Evolutionary conservation across 1,284 basidiomycete species (phyloP).

Genomic region (Xanthoconium separans): DNA sequence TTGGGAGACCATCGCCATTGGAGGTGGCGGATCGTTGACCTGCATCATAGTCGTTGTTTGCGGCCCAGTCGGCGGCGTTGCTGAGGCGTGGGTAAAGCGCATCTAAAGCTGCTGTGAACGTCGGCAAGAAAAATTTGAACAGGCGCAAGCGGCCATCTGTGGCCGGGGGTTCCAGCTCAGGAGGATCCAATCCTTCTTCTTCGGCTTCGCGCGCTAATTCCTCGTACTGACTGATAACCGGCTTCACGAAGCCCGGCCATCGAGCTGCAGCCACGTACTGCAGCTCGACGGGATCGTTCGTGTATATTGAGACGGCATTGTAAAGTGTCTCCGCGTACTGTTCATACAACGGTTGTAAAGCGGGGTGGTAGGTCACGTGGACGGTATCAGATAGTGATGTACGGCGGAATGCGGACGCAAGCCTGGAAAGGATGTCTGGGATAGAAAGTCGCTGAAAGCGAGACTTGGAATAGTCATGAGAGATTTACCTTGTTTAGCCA

Average conservation of each 20-base stretch:
- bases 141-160: slow-evolving; percentile 65
- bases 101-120: slow-evolving; percentile 60
- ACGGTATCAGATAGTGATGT: slow-evolving; percentile 33
- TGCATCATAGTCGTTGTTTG: slow-evolving; percentile 40
- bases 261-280: slow-evolving; percentile 74
- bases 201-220: slow-evolving; percentile 19
- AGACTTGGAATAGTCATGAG: not conserved
- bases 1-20: slow-evolving; percentile 6
- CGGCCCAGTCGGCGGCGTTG: slow-evolving; percentile 60
- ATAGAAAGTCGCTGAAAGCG: not conserved
- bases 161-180: slow-evolving; percentile 38
- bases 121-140: slow-evolving; percentile 56
- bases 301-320: slow-evolving; percentile 64
- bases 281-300: slow-evolving; percentile 67
- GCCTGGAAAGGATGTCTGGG: slow-evolving; percentile 33
- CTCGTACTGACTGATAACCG: slow-evolving; percentile 56
- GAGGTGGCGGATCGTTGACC: slow-evolving; percentile 9
- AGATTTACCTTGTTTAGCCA: slow-evolving; percentile 58
- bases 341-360: slow-evolving; percentile 57
- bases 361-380: slow-evolving; percentile 48
- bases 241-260: slow-evolving; percentile 77
- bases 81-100: slow-evolving; percentile 63
- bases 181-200: slow-evolving; percentile 28
- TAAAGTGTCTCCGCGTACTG: slow-evolving; percentile 68
- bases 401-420: slow-evolving; percentile 23